Conservation (phyloP, 176 grass and related monocot species). For the Pontederia paniculata region DNA sequence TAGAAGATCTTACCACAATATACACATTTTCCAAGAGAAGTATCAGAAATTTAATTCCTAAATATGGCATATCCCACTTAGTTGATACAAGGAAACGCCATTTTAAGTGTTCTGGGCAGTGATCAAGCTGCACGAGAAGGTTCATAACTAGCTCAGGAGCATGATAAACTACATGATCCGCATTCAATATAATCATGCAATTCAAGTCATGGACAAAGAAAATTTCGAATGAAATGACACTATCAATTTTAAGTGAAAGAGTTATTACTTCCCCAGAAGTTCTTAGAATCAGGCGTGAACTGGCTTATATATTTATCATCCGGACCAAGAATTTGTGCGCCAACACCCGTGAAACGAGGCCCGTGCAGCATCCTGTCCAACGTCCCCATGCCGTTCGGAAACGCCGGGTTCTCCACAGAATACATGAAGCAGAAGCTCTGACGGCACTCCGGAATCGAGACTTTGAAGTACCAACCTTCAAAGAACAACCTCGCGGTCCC, state of each 20-base stretch:
- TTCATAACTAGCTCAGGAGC: no score
- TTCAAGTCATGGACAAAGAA: not conserved
- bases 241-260: not conserved
- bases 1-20: no score
- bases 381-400: conserved; percentile 58
- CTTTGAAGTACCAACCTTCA: conserved; percentile 96
- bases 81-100: no score
- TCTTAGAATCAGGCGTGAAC: conserved; percentile 69
- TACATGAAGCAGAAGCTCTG: conserved; percentile 99
- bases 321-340: conserved; percentile 68
- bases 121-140: no score
- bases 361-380: conserved; percentile 40
- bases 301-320: conserved; percentile 95
- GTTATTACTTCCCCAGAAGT: conserved; percentile 98
- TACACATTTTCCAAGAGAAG: no score
- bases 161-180: no score
- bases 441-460: conserved; percentile 52
- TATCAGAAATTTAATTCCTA: no score
- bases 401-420: conserved; percentile 69
- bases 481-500: conserved; percentile 59
- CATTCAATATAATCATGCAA: no score
- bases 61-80: no score
- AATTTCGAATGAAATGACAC: not conserved
- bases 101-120: no score
- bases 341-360: conserved; percentile 63